phyloP scores from a whole-genome alignment of 345 rosid species.

The Salix dunnii region DNA sequence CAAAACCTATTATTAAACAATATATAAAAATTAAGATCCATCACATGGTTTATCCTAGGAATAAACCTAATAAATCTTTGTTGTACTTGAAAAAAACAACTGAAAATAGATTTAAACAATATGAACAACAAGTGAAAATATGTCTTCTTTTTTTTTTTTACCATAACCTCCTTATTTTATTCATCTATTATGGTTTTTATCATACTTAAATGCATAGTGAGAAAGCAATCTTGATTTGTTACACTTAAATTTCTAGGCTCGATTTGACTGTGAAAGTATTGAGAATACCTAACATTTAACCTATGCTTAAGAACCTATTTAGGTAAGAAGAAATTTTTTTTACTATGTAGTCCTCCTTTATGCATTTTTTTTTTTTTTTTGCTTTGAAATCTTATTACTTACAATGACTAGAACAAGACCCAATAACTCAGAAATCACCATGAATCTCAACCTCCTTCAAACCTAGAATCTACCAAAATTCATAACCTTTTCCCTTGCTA shows the following conservation, averaged over 20 bases:
- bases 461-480: no score
- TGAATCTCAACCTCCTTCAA: no score
- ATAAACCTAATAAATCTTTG: not conserved
- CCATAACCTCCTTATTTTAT: not conserved
- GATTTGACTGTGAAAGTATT: not conserved
- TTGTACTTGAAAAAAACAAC: not conserved
- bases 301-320: not conserved
- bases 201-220: no score
- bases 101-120: not conserved
- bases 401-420: no score
- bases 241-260: not conserved
- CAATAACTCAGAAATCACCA: no score
- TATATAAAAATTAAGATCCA: not conserved
- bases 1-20: no score
- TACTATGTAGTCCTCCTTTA: not conserved
- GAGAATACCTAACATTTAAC: not conserved
- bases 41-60: not conserved
- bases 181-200: not conserved
- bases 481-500: no score
- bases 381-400: not conserved
- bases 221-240: no score
- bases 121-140: not conserved
- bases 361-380: not conserved
- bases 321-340: no score
- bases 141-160: not conserved